Percentiles rank a stretch among this genome's conserved stretches.
phyloP scores from a whole-genome alignment of 2,329 filamentous ascomycete genomes.

The Graphilbum fragrans region DNA sequence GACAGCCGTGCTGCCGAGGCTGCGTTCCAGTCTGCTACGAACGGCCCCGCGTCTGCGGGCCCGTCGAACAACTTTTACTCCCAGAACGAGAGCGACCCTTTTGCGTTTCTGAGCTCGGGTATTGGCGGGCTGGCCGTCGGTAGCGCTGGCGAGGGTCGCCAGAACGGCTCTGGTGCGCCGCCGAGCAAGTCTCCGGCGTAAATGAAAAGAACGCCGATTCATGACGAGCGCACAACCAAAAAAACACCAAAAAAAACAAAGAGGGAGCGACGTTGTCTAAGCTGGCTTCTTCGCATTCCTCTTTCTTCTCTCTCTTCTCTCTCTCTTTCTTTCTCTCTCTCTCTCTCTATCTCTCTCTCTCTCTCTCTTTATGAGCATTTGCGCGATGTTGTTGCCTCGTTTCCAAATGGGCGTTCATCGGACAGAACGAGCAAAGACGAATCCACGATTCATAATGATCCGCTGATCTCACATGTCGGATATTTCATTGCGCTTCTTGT shows the following conservation, averaged over 20 bases:
- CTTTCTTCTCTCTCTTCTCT: constrained; percentile 4
- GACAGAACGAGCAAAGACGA: background rate
- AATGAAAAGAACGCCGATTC: background rate
- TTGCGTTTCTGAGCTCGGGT: constrained; percentile 65
- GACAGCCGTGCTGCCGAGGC: constrained; percentile 90
- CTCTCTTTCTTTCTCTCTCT: constrained; percentile 4
- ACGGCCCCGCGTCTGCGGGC: constrained; percentile 65
- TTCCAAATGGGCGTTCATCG: no score
- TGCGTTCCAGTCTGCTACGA: constrained; percentile 81
- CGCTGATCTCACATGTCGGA: background rate
- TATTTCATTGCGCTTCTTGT: background rate
- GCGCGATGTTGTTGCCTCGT: constrained; percentile 2
- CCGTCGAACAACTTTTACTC: constrained; percentile 62
- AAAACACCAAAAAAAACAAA: background rate
- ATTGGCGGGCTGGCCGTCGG: constrained; percentile 63
- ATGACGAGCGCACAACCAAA: no score
- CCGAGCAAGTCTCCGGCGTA: constrained; percentile 50
- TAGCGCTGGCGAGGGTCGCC: constrained; percentile 44
- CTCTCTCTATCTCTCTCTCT: no score
- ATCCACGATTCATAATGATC: constrained; percentile 1
- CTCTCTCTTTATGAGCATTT: background rate
- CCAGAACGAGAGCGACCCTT: constrained; percentile 59
- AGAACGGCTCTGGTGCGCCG: constrained; percentile 46
- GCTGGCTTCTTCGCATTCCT: background rate
- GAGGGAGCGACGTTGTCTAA: constrained; percentile 7